Evolutionary conservation across 768 basidiomycete species (phyloP).

Genomic region (Boletus insuetus): DNA sequence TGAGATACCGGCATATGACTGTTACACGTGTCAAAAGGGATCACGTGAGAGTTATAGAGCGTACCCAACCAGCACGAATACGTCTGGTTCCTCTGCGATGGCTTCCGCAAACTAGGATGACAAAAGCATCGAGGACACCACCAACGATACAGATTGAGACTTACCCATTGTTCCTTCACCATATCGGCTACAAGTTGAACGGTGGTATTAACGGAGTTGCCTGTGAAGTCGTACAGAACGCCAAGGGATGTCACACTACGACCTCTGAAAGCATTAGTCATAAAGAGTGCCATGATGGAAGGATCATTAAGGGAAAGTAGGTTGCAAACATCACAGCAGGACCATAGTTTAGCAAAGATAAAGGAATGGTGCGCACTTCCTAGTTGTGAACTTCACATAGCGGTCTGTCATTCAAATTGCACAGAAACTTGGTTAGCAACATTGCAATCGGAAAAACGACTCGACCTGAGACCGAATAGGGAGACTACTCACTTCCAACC

Average conservation of each 20-base stretch:
- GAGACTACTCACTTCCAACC: constrained; percentile 38
- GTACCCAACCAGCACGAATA: constrained; percentile 73
- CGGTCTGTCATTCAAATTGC: constrained; percentile 39
- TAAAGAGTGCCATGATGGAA: neutral
- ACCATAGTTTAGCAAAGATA: neutral
- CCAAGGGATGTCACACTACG: constrained; percentile 77
- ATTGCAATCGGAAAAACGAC: no score
- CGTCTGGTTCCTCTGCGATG: constrained; percentile 76
- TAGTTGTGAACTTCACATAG: constrained; percentile 70
- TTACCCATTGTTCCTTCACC: constrained; percentile 77
- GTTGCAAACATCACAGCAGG: no score
- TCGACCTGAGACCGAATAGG: neutral
- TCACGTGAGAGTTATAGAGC: constrained; percentile 11
- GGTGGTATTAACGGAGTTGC: constrained; percentile 67
- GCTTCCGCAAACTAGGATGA: constrained; percentile 65
- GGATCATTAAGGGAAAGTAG: neutral
- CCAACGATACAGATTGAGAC: constrained; percentile 4
- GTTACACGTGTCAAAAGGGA: neutral
- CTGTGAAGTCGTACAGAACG: constrained; percentile 73
- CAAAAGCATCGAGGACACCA: neutral
- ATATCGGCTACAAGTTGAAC: constrained; percentile 72
- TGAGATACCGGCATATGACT: constrained; percentile 82
- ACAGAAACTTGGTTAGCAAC: constrained; percentile 32
- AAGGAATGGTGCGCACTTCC: constrained; percentile 47
- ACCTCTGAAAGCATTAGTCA: constrained; percentile 40